These are phyloP conservation scores for Eragrostis curvula DNA, from an alignment of 176 grass and related monocot genomes.

Conservation along the genomic window DNA sequence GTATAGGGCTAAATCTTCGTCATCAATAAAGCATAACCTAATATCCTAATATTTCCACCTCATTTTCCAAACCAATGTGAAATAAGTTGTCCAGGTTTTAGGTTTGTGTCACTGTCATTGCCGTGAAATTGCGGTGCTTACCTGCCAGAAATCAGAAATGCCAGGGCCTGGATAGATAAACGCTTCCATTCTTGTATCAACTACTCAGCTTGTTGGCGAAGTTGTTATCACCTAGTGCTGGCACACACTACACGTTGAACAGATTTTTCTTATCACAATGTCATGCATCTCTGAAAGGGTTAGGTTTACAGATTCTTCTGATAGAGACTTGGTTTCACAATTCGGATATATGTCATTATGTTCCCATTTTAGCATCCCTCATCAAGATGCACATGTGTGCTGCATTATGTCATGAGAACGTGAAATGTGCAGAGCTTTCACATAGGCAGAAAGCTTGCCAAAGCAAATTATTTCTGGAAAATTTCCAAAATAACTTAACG, in stretches of 20 bases:
- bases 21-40: background rate
- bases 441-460: background rate
- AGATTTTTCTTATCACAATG: background rate
- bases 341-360: background rate
- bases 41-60: background rate
- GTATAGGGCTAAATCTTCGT: background rate
- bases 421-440: background rate
- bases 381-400: constrained; percentile 3
- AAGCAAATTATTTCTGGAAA: background rate
- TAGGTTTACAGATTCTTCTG: constrained; percentile 9
- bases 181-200: constrained; percentile 31
- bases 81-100: background rate
- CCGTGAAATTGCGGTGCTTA: constrained; percentile 1
- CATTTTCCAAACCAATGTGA: background rate
- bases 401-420: constrained; percentile 14
- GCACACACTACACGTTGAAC: constrained; percentile 12
- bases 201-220: constrained; percentile 27
- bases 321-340: constrained; percentile 11
- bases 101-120: constrained; percentile 8
- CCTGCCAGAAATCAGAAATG: constrained; percentile 28
- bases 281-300: background rate
- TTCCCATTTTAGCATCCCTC: constrained; percentile 25
- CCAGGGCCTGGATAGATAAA: constrained; percentile 20
- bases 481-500: background rate
- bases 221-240: constrained; percentile 11